Base-by-base conservation (phyloP, 306 rosid species). In the Cercis canadensis region DNA sequence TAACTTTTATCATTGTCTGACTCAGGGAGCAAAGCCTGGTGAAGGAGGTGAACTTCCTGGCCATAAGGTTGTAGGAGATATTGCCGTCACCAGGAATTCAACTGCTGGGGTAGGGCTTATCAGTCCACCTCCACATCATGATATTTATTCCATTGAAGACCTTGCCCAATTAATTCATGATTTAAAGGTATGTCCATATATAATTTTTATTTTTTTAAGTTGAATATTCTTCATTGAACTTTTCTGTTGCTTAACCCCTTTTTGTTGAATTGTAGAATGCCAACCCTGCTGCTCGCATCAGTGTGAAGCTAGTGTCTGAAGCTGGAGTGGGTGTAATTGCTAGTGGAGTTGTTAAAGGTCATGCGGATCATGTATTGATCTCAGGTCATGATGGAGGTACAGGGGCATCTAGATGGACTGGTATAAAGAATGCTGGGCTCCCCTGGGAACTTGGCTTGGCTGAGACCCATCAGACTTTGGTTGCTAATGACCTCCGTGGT, bases 11-110 rank as follows among this genome's bases (percentile, higher is more conserved):
- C 4, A 17, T 79, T 78, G 32, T 76, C 53, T 80, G 79, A 73
- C 50, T 19, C 71, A 95, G 99, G 99, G 99, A 40, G 99, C 99
- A 76, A 95, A 95, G 81, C 99, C 99, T 50, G 99, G 99, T 47
- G 99, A 95, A 75, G 99, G 99, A 55, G 99, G 99, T 62, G 99
- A 95, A 80, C 99, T 95, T 80, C 99, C 99, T 46, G 99, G 99
- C 17, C 99, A 95, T 83, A 95, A 95, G 85, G 99, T 95, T 66
- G 66, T 86, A 16, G 97, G 99, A 72, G 99, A 95, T 76, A 95
- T 95, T 69, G 99, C 99, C 19, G 57, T 82, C 41, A 95, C 99
- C 36, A 89, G 99, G 86, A 91, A 92, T 70, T 95, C 99, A 66
- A 95, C 99, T 36, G 88, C 99, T 6, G 99, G 99, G 65, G 99